Base-by-base conservation (phyloP, 2,329 filamentous ascomycete genomes). In the Pseudogymnoascus sp. region DNA sequence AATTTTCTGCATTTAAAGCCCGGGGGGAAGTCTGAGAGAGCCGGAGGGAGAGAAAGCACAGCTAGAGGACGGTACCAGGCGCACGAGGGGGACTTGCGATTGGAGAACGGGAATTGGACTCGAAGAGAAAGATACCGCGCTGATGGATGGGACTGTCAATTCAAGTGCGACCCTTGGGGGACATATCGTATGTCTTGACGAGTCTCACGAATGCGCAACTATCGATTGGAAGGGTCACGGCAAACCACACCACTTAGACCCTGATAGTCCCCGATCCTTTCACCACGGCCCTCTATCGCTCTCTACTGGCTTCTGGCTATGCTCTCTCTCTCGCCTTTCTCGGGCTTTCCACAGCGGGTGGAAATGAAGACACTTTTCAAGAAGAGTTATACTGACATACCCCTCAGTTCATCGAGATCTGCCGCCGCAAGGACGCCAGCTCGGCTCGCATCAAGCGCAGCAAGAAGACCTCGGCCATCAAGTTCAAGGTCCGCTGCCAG, bases 401-500 rank as follows among this genome's bases (percentile, higher is more conserved):
- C 42, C 46, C 60, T 31, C 79, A 96, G 87, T 99, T 99, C 91
- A 96, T 99, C 81, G 95, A 97, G 89, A 96, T 99, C 87, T 96
- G 91, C 88, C 90, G 93, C 82, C 90, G 95, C 80, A 96, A 96
- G 86, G 96, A 99, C 88, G 95, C 95, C 79, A 96, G 90, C 79
- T 96, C 90, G 81, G 90, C 90, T 77, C 88, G 90, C 80, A 91
- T 93, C 85, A 93, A 97, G 92, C 95, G 96, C 87, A 96, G 88
- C 88, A 89, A 88, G 81, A 88, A 89, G 83, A 83, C 83, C 77
- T 86, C 88, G 79, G 88, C 93, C 85, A 93, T 95, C 88, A 99
- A 99, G 90, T 97, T 99, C 92, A 99, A 99, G 91, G 93, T 99
- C 86, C 91, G 95, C 81, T 97, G 95, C 89, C 85, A 91, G 79